phyloP scores from a whole-genome alignment of 495 filamentous ascomycete genomes.

The Penicillium coffeae region DNA sequence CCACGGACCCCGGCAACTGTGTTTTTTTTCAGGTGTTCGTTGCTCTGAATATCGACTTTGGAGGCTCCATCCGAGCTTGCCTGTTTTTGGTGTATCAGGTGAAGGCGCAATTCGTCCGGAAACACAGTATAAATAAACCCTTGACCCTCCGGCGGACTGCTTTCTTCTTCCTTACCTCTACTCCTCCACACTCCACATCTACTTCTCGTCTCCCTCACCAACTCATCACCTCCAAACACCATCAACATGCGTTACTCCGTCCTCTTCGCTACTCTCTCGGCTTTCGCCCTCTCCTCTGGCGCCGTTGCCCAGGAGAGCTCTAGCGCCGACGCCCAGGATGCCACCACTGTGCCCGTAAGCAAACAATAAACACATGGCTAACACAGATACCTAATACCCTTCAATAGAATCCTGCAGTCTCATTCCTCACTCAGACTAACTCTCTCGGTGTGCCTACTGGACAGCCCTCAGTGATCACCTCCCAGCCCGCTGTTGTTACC shows the following conservation, averaged over 20 bases:
- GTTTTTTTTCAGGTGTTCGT: too few relatives aligned
- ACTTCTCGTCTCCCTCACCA: background rate
- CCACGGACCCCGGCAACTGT: constrained; percentile 4
- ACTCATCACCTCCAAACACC: constrained; percentile 6
- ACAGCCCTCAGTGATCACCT: constrained; percentile 33
- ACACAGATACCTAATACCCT: constrained; percentile 5
- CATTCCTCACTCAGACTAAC: constrained; percentile 49
- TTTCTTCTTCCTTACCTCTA: constrained; percentile 4
- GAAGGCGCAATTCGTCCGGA: background rate
- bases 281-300: constrained; percentile 26
- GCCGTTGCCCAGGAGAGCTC: constrained; percentile 25
- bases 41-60: constrained; percentile 5
- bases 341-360: constrained; percentile 17
- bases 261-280: constrained; percentile 39
- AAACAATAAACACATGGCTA: background rate
- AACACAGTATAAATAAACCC: constrained; percentile 10
- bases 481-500: constrained; percentile 23
- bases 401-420: constrained; percentile 37
- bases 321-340: constrained; percentile 5
- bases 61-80: background rate
- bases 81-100: background rate
- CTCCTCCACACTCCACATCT: background rate
- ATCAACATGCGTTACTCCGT: constrained; percentile 40
- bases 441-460: constrained; percentile 56
- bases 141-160: constrained; percentile 1